Evolutionary conservation across 2,329 filamentous ascomycete genomes (phyloP), one percentile per base, ranked within the genome.

Genomic region (Monosporascus ibericus): DNA sequence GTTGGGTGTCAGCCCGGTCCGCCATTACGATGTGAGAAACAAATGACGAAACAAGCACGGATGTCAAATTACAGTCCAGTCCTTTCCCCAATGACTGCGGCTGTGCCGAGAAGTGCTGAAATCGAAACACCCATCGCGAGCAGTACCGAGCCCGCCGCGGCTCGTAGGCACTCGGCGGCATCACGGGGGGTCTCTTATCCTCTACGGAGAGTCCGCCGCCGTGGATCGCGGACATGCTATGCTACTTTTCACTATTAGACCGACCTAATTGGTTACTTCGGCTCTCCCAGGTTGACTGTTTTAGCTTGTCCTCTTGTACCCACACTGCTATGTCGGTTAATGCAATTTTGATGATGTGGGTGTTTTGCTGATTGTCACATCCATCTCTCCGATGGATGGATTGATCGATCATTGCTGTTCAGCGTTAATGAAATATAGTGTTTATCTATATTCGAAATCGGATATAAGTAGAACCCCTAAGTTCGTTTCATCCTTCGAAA

Each of bases 101-200:
- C 92, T 94, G 92, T 90, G 92, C 91, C 91, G 89, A 95, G 90
- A 95, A 90, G 90, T 96, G 91, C 91, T 94, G 82, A 95, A 79
- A 94, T 80, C 67, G 71, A 85, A 70, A 58, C 54, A 58, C 59
- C 60, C 61, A 65, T 65, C 55, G 56, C 66, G 65, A 68, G 67
- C 53, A 68, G 67, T 68, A 68, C 66, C 66, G 62, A 57, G 63
- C 53, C 59, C 59, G 58, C 42, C 34, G 54, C 34, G 61, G 55
- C 62, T 63, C 60, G 66, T 65, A 63, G 65, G 66, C 66, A 68
- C 64, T 58, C 49, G 53, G 54, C 54, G 54, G 59, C 60, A 11
- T 39, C 38, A 55, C 51, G 52, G 24, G 24, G 42, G 52, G 55
- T 49, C 51, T 55, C 42, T 24, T 54, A 36, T 11, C 25, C 48